Conservation (phyloP, 352 stramenopile genomes). For the Pythium monospermum region DNA sequence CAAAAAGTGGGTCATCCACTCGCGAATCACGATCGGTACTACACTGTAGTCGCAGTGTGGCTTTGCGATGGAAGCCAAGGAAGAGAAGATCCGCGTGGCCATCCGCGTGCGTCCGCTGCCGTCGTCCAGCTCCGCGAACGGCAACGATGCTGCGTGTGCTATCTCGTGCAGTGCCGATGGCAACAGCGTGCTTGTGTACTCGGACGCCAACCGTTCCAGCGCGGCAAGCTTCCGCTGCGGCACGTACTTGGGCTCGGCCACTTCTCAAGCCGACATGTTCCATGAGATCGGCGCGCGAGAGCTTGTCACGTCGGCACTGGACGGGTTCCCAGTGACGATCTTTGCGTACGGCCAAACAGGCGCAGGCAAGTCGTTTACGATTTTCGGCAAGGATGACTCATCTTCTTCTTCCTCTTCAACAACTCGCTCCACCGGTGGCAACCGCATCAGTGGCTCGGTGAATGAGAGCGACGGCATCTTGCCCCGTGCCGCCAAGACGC, state of each 20-base stretch:
- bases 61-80: conserved; percentile 32
- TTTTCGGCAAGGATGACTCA: conserved; percentile 60
- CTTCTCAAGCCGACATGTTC: conserved; percentile 53
- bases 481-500: conserved; percentile 35
- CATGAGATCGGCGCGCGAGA: conserved; percentile 34
- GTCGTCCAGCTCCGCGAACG: not conserved
- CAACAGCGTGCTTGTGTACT: conserved; percentile 40
- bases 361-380: conserved; percentile 69
- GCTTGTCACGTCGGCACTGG: conserved; percentile 44
- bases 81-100: conserved; percentile 64
- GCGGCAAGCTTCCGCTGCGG: conserved; percentile 65
- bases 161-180: conserved; percentile 36
- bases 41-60: too few relatives aligned
- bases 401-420: not conserved
- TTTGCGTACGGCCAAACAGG: conserved; percentile 76
- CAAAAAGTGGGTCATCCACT: too few relatives aligned
- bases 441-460: conserved; percentile 8
- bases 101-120: conserved; percentile 48
- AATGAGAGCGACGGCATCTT: conserved; percentile 37
- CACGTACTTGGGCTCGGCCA: conserved; percentile 34
- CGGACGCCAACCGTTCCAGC: conserved; percentile 22
- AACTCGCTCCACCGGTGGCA: conserved; percentile 6
- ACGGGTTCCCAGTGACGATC: conserved; percentile 67
- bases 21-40: too few relatives aligned
- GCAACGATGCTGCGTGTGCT: conserved; percentile 17